A percentile compares a stretch with the other conserved stretches of the same genome.
These are phyloP conservation scores for Thraustochytrium sp. DNA, from an alignment of 352 stramenopile species.

Conservation along the genomic window DNA sequence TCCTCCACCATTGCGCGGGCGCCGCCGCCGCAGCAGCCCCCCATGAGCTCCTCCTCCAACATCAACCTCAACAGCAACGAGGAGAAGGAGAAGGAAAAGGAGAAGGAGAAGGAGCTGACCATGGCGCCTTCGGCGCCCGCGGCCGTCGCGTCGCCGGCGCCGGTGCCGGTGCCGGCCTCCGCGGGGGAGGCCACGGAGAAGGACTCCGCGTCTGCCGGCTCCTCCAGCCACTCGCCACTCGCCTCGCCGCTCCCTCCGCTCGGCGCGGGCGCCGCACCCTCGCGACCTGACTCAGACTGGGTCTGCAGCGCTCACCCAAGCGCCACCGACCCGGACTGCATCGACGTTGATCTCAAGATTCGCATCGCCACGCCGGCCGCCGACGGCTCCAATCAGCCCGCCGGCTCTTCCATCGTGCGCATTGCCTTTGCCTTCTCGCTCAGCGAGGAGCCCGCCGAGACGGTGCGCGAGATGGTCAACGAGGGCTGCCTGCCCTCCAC, in stretches of 20 bases:
- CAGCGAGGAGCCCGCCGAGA: background rate
- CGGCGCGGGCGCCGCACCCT: background rate
- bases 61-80: too few species aligned
- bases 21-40: too few species aligned
- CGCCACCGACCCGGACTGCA: background rate
- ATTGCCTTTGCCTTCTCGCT: conserved; percentile 1
- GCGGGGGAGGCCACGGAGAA: too few species aligned
- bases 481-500: conserved; percentile 6
- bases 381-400: too few species aligned
- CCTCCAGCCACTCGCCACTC: background rate
- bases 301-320: conserved; percentile 3
- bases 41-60: too few species aligned
- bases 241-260: background rate
- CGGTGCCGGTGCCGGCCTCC: too few species aligned
- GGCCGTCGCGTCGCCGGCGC: too few species aligned
- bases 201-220: too few species aligned
- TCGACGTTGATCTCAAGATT: conserved; percentile 3
- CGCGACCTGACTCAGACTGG: background rate
- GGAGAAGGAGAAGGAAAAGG: too few species aligned
- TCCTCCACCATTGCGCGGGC: background rate
- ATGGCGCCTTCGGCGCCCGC: too few species aligned
- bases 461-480: background rate
- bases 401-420: background rate
- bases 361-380: background rate
- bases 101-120: too few species aligned